phyloP scores from a whole-genome alignment of 2,329 filamentous ascomycete genomes.

The Cercospora sp. region DNA sequence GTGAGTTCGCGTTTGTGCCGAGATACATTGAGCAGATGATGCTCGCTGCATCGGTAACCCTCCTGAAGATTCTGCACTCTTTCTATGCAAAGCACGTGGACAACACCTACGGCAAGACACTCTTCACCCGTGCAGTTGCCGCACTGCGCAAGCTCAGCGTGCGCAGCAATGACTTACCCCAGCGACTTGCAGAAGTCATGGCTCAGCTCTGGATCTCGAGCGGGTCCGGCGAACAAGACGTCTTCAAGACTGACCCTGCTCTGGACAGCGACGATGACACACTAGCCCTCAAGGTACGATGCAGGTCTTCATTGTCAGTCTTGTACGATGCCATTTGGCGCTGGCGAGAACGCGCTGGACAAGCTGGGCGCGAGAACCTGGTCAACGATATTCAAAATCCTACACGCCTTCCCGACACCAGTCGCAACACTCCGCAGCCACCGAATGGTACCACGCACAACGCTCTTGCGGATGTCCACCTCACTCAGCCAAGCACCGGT shows the following conservation, averaged over 20 bases:
- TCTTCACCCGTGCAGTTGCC: constrained; percentile 71
- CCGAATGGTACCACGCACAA: constrained; percentile 5
- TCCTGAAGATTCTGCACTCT: constrained; percentile 74
- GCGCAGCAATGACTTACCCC: constrained; percentile 74
- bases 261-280: constrained; percentile 55
- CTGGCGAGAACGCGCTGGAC: constrained; percentile 73
- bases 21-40: constrained; percentile 80
- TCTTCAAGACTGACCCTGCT: constrained; percentile 26
- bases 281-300: constrained; percentile 78
- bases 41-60: constrained; percentile 74
- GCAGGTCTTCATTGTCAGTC: constrained; percentile 80
- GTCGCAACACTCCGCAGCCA: constrained; percentile 35
- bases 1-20: constrained; percentile 67
- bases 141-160: constrained; percentile 73
- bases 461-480: constrained; percentile 23
- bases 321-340: constrained; percentile 84
- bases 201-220: constrained; percentile 78
- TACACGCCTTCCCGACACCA: constrained; percentile 50
- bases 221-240: constrained; percentile 33
- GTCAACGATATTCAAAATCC: constrained; percentile 75
- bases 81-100: constrained; percentile 75
- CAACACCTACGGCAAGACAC: constrained; percentile 63
- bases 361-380: constrained; percentile 49
- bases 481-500: constrained; percentile 18
- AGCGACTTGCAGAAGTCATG: constrained; percentile 79